These are phyloP conservation scores for Globisporangium nagaii DNA, from an alignment of 352 stramenopile species.

Conservation along the genomic window DNA sequence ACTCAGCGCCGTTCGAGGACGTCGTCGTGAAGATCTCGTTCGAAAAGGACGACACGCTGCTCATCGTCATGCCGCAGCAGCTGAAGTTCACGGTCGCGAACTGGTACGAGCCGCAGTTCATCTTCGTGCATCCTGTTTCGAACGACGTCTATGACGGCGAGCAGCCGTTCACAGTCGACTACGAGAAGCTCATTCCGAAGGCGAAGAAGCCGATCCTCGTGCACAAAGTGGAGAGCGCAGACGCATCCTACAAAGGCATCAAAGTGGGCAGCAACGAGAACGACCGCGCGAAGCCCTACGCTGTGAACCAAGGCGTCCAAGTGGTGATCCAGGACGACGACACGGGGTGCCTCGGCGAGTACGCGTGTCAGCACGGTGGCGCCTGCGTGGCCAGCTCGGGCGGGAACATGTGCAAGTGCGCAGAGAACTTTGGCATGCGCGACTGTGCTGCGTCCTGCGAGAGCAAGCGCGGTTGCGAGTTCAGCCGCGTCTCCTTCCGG, in stretches of 20 bases:
- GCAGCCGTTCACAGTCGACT: slow-evolving; percentile 41
- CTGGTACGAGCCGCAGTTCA: slow-evolving; percentile 48
- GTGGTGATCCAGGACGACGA: slow-evolving; percentile 55
- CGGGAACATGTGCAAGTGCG: slow-evolving; percentile 40
- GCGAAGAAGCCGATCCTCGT: slow-evolving; percentile 36
- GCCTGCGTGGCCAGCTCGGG: slow-evolving; percentile 20
- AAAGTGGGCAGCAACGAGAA: slow-evolving; percentile 44
- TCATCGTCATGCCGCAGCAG: slow-evolving; percentile 30
- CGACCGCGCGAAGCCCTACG: slow-evolving; percentile 22
- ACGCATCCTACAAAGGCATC: slow-evolving; percentile 37
- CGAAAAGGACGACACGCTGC: slow-evolving; percentile 24
- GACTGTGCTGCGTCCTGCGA: slow-evolving; percentile 40
- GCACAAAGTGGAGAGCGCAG: slow-evolving; percentile 32
- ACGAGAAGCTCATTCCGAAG: slow-evolving; percentile 50
- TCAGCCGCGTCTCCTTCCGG: slow-evolving; percentile 38
- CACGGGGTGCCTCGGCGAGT: slow-evolving; percentile 58
- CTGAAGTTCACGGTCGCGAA: slow-evolving; percentile 41
- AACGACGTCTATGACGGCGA: slow-evolving; percentile 51
- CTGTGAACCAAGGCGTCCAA: slow-evolving; percentile 32
- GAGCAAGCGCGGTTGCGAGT: slow-evolving; percentile 37
- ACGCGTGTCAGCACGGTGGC: slow-evolving; percentile 42
- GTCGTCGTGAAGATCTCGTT: slow-evolving; percentile 49
- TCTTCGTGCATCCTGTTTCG: slow-evolving; percentile 33
- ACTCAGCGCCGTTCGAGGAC: slow-evolving; percentile 46
- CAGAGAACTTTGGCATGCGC: slow-evolving; percentile 48